Base-by-base conservation (phyloP, 805 yeast species). In the Candida broadrunensis region DNA sequence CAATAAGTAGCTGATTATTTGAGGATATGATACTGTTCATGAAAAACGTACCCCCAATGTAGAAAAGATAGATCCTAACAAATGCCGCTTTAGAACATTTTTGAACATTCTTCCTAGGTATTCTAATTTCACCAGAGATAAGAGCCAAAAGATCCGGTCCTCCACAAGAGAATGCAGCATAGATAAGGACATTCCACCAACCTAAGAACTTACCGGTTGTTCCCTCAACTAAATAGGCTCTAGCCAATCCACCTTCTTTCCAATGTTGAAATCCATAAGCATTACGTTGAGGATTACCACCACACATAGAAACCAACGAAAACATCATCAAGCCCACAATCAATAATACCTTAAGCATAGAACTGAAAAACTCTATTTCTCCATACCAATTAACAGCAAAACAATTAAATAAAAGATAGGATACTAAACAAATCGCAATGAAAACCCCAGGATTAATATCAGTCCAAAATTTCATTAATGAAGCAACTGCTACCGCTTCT, bases 361-460 rank as follows among this genome's bases (percentile, higher is more conserved):
- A 54, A 23, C 60, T 52, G 45, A 52, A 48, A 35, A 63, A 64
- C 46, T 65, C 71, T 20, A 56, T 74, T 48, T 84, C 86, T 25
- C 75, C 70, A 41, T 64, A 65, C 47, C 57, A 50, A 31, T 52
- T 57, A 24, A 64, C 70, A 13, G 61, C 67, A 34, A 60, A 53
- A 9, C 58, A 39, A 36, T 63, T 63, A 49, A 64, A 60, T 7
- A 54, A 36, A n/a, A 61, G 43, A 25, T 52, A 57, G 7, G 58
- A 33, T n/a, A 59, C 57, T 34, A 63, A 42, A 2, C 56, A 57
- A 7, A 63, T 36, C 29, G 67, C 49, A 38, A 63, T 64, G 47
- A 57, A 61, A 7, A 62, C 52, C 3, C 62, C 68, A 1, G 69
- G 60, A 35, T 55, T 56, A n/a, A 56, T 44, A 38, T 55, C 61